phyloP scores from a whole-genome alignment of 441 rosid species.

The Croton laevigatus region DNA sequence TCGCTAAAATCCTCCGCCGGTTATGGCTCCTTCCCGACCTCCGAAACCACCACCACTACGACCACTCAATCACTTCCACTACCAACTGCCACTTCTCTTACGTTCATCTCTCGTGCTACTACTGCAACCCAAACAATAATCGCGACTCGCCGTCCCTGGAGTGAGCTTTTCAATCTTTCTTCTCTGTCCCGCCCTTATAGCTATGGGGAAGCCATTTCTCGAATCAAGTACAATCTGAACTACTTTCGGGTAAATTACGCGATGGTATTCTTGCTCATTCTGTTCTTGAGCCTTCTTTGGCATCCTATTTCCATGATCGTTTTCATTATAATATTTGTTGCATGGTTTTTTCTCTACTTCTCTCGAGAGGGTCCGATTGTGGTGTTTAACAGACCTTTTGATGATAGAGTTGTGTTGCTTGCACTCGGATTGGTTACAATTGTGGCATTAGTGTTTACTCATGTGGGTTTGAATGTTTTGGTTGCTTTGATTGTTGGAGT shows the following conservation, averaged over 20 bases:
- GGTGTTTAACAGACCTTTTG: constrained; percentile 42
- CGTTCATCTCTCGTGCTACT: constrained; percentile 29
- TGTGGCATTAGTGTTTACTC: constrained; percentile 65
- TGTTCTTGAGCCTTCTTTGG: constrained; percentile 72
- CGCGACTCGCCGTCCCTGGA: constrained; percentile 74
- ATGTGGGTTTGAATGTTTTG: constrained; percentile 66
- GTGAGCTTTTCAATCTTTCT: constrained; percentile 42
- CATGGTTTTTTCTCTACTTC: constrained; percentile 75
- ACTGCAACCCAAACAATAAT: constrained; percentile 31
- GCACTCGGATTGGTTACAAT: constrained; percentile 54
- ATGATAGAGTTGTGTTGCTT: constrained; percentile 53
- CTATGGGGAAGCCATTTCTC: constrained; percentile 50
- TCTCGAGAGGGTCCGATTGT: constrained; percentile 60
- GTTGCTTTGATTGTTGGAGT: constrained; percentile 56
- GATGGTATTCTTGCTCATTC: constrained; percentile 42
- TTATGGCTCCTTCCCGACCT: constrained; percentile 39
- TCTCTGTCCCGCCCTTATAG: constrained; percentile 52
- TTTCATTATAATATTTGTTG: constrained; percentile 50
- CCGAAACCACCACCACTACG: constrained; percentile 18
- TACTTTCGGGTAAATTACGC: constrained; percentile 78
- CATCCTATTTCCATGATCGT: constrained; percentile 76
- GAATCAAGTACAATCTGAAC: constrained; percentile 43
- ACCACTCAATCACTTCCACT: constrained; percentile 16
- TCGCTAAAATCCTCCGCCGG: constrained; percentile 38
- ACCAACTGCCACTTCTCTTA: constrained; percentile 18